A percentile compares a stretch with the other conserved stretches of the same genome.
Evolutionary conservation across 331 rosid species (phyloP).

Genomic region (Erythrophleum ivorense): DNA sequence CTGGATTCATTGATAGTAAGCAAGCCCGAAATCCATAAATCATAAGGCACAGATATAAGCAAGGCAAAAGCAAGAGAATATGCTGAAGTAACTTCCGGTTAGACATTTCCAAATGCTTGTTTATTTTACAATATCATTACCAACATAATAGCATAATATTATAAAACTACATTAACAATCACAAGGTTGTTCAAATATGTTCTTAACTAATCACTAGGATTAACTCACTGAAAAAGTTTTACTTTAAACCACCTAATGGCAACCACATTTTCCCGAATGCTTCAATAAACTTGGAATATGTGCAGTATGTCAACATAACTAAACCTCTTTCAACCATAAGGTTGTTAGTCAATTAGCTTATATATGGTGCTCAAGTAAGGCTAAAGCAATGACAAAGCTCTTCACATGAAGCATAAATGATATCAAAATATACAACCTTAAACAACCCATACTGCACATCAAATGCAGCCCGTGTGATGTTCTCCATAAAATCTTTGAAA

Average conservation of each 20-base stretch:
- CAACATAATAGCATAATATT: slow-evolving; percentile 18
- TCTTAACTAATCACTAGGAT: not conserved
- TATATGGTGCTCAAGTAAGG: slow-evolving; percentile 33
- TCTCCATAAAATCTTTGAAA: slow-evolving; percentile 98
- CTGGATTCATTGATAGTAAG: slow-evolving; percentile 53
- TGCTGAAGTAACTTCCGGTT: slow-evolving; percentile 7
- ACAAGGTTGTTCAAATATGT: not conserved
- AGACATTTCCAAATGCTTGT: slow-evolving; percentile 34
- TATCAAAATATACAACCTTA: slow-evolving; percentile 60
- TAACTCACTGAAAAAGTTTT: slow-evolving; percentile 4
- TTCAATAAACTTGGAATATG: slow-evolving; percentile 8
- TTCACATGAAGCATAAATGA: slow-evolving; percentile 29
- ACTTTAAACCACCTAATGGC: slow-evolving; percentile 9
- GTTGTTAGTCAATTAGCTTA: not conserved
- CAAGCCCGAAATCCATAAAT: slow-evolving; percentile 42
- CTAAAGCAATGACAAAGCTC: not conserved
- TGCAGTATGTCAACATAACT: not conserved
- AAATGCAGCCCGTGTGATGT: slow-evolving; percentile 96
- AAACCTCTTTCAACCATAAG: not conserved
- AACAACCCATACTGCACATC: slow-evolving; percentile 97
- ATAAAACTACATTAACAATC: slow-evolving; percentile 14
- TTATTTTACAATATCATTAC: slow-evolving; percentile 17
- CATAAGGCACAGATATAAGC: slow-evolving; percentile 37
- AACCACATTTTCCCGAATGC: slow-evolving; percentile 23
- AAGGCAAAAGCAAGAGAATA: slow-evolving; percentile 20